phyloP scores from a whole-genome alignment of 1,284 basidiomycete species.

The Inonotus hispidus region DNA sequence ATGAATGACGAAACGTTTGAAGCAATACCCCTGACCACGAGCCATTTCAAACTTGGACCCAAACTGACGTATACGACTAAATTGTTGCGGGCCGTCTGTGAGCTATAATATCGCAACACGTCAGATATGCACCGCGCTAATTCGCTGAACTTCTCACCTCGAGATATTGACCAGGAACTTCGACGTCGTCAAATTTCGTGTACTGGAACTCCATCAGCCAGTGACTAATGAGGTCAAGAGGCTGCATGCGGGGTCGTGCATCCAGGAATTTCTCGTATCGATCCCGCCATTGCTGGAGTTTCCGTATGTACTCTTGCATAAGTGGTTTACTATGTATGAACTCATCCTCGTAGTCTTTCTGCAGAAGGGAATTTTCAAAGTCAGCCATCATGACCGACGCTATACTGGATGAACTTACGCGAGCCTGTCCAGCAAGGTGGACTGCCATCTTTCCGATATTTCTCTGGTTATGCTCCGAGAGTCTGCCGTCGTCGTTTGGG shows the following conservation, averaged over 20 bases:
- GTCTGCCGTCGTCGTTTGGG: conserved; percentile 72
- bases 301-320: conserved; percentile 85
- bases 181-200: conserved; percentile 96
- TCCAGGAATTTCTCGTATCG: conserved; percentile 87
- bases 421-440: conserved; percentile 61
- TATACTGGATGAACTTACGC: conserved; percentile 37
- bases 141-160: conserved; percentile 49
- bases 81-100: conserved; percentile 91
- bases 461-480: conserved; percentile 50
- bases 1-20: conserved; percentile 87
- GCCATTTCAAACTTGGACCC: conserved; percentile 88
- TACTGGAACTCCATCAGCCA: conserved; percentile 98
- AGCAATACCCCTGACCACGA: conserved; percentile 81
- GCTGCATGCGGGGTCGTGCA: conserved; percentile 75
- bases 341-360: conserved; percentile 91
- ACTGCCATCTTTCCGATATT: conserved; percentile 74
- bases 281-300: conserved; percentile 91
- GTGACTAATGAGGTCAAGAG: conserved; percentile 88
- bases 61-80: conserved; percentile 90
- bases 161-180: conserved; percentile 97
- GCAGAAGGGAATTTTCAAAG: conserved; percentile 18
- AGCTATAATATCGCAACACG: conserved; percentile 39
- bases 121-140: not conserved
- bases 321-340: conserved; percentile 81
- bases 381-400: not conserved